Evolutionary conservation across 140 eudicot genomes (phyloP), one percentile per base, ranked within the genome.

Genomic region (Oenanthe javanica): DNA sequence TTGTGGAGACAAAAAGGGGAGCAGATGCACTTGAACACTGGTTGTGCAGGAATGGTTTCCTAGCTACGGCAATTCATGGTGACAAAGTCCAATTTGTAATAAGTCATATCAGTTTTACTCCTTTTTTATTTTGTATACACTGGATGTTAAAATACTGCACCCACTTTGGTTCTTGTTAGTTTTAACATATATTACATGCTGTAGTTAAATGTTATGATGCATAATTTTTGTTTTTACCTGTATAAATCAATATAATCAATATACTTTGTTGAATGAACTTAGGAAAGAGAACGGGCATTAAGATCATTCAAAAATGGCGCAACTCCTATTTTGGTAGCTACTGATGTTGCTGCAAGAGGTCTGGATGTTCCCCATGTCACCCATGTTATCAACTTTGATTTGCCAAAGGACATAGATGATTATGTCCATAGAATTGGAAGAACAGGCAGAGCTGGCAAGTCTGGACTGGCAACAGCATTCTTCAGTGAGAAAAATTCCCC

Each of bases 401-500:
- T 92, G 75, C 97, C 97, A 2, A 88, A 85, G 0, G 90, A 85
- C 83, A 87, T 92, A 5, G 92, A 88, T 21, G 89, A 92, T 70
- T 92, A 92, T 77, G 97, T 92, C 50, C 97, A 92, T 54, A 85
- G 97, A 80, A 90, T 92, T 10, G 97, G 97, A 38, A 78, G 97
- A 15, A 92, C 97, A 1, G 97, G 97, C 2, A 91, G 97, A 43
- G 97, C 97, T 19, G 97, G 97, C 7, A 90, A 92, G 71, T 87
- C 97, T 25, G 96, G 97, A 9, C 6, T 90, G 1, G 97, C 96
- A 49, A 92, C 97, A 0, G 97, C 92, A 0, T 92, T 92, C 57
- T 92, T 90, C 55, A 85, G 81, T 43, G 85, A 78, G 59, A 86
- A 86, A 64, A 88, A 92, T 59, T 42, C 79, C 0, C 52, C 84